phyloP scores from a whole-genome alignment of 1,284 basidiomycete species.

The Pholiota adiposa region DNA sequence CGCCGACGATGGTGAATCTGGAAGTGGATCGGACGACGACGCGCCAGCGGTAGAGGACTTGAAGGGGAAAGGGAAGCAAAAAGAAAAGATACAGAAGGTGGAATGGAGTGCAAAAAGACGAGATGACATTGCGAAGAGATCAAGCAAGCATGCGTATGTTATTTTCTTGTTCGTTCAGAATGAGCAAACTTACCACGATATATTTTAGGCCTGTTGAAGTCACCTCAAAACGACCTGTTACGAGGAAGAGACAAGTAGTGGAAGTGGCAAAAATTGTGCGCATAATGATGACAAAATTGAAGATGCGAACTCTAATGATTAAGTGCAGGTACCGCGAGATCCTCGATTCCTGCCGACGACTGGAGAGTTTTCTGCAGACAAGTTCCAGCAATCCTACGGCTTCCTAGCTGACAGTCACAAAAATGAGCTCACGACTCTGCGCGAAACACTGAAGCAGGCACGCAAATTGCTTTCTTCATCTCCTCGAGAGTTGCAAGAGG shows the following conservation, averaged over 20 bases:
- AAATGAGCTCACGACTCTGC: conserved; percentile 71
- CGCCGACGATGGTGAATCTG: conserved; percentile 30
- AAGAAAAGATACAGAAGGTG: conserved; percentile 34
- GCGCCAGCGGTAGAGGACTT: conserved; percentile 28
- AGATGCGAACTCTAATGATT: neutral
- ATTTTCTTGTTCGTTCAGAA: neutral
- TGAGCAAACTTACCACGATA: conserved; percentile 1
- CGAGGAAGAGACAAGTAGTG: conserved; percentile 77
- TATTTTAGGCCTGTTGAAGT: conserved; percentile 75
- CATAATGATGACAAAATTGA: conserved; percentile 7
- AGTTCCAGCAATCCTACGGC: conserved; percentile 77
- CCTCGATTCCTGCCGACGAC: conserved; percentile 85
- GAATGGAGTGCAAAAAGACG: conserved; percentile 45
- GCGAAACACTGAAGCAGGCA: conserved; percentile 69
- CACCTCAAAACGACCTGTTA: conserved; percentile 87
- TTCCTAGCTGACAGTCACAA: conserved; percentile 78
- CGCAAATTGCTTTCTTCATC: conserved; percentile 70
- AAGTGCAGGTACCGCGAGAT: conserved; percentile 75
- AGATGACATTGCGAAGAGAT: conserved; percentile 61
- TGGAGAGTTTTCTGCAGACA: conserved; percentile 71
- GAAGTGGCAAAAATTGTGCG: conserved; percentile 72
- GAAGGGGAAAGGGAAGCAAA: conserved; percentile 31
- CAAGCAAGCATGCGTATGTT: conserved; percentile 89
- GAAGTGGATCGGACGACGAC: conserved; percentile 30
- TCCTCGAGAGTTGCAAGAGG: conserved; percentile 64